phyloP scores from a whole-genome alignment of 371 early-diverging fungal species.

The Mortierella sp. region DNA sequence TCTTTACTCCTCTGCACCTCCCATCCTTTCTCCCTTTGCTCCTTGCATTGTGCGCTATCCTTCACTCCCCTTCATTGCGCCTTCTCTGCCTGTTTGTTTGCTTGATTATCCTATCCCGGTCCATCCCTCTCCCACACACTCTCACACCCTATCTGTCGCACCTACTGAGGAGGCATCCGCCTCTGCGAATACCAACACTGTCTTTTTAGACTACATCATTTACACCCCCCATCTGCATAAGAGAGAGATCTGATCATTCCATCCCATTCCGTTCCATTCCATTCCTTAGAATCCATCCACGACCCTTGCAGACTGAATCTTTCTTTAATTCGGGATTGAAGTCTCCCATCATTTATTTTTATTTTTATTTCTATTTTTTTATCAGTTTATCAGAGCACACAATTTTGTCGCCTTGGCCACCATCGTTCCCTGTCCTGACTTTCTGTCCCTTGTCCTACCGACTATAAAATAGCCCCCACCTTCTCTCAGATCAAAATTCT shows the following conservation, averaged over 20 bases:
- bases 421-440: too few relatives aligned
- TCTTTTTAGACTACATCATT: not conserved
- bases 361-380: too few relatives aligned
- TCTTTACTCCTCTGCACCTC: conserved; percentile 3
- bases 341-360: too few relatives aligned
- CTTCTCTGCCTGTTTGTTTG: not conserved
- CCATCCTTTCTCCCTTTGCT: conserved; percentile 4
- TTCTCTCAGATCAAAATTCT: too few relatives aligned
- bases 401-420: too few relatives aligned
- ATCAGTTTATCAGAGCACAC: too few relatives aligned
- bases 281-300: not conserved
- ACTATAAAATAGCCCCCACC: not conserved
- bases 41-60: not conserved
- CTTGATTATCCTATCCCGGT: not conserved
- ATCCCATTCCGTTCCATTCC: not conserved
- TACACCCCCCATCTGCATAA: not conserved
- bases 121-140: not conserved
- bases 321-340: too few relatives aligned
- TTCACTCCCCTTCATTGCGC: not conserved
- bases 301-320: too few relatives aligned
- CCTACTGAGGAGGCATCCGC: too few relatives aligned
- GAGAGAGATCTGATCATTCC: not conserved
- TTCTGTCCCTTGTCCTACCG: too few relatives aligned
- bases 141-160: too few relatives aligned
- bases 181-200: not conserved